A percentile compares a stretch with the other conserved stretches of the same genome.
These are phyloP conservation scores for Phytophthora pistaciae DNA, from an alignment of 352 stramenopile genomes.

Conservation along the genomic window DNA sequence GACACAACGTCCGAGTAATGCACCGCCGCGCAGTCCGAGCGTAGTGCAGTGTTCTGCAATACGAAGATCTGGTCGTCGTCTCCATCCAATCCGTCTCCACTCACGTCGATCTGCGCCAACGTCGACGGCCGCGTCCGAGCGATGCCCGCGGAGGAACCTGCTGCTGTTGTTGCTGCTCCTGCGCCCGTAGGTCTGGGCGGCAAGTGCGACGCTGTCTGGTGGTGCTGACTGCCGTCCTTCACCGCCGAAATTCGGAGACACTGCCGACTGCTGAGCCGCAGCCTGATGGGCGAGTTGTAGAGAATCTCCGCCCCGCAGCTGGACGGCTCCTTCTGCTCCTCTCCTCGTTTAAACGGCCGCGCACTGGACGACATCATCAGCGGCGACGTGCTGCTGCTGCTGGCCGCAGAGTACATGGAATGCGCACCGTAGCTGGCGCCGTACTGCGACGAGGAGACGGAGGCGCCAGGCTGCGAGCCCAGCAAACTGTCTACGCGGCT, in stretches of 20 bases:
- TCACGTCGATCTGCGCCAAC: conserved; percentile 56
- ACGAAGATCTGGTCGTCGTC: conserved; percentile 86
- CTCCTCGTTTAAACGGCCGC: conserved; percentile 28
- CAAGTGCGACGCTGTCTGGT: conserved; percentile 26
- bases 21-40: conserved; percentile 71
- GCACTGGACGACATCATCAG: conserved; percentile 20
- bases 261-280: conserved; percentile 78
- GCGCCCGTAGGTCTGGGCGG: conserved; percentile 34
- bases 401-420: conserved; percentile 12
- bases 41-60: conserved; percentile 76
- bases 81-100: conserved; percentile 70
- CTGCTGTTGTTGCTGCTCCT: conserved; percentile 11
- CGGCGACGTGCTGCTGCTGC: conserved; percentile 26
- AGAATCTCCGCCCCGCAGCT: conserved; percentile 77
- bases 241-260: conserved; percentile 65
- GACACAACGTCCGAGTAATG: conserved; percentile 83
- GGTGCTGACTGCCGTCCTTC: conserved; percentile 9
- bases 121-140: conserved; percentile 23
- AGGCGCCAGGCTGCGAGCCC: conserved; percentile 23
- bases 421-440: conserved; percentile 17
- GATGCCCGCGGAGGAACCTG: conserved; percentile 23
- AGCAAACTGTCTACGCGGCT: conserved; percentile 67
- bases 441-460: conserved; percentile 27
- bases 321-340: conserved; percentile 63
- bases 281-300: conserved; percentile 71